These are phyloP conservation scores for Colletotrichum sp. DNA, from an alignment of 2,329 filamentous ascomycete genomes.

Conservation along the genomic window DNA sequence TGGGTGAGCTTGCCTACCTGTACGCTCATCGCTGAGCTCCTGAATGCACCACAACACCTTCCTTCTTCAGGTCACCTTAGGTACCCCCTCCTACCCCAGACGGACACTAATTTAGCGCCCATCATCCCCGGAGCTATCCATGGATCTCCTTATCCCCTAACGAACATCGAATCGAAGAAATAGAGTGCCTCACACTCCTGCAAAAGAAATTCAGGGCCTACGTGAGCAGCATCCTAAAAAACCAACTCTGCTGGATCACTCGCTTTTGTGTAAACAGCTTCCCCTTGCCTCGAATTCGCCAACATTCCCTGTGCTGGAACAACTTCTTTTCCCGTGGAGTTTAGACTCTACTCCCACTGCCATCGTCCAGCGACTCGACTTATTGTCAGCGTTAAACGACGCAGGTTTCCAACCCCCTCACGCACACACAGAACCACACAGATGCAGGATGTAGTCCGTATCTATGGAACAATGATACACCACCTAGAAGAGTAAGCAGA, in stretches of 20 bases:
- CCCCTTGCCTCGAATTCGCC: neutral
- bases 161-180: neutral
- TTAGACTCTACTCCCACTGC: neutral
- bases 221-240: neutral
- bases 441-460: neutral
- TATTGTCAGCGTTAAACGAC: neutral
- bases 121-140: neutral
- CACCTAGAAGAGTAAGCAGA: neutral
- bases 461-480: neutral
- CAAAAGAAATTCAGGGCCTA: neutral
- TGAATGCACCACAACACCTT: neutral
- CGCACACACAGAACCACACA: neutral
- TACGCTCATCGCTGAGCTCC: neutral
- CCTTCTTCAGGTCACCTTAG: neutral
- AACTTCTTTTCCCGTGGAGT: neutral
- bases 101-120: neutral
- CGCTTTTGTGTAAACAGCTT: neutral
- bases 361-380: neutral
- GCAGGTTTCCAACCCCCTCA: neutral
- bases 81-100: neutral
- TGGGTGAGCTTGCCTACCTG: neutral
- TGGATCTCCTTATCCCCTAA: neutral
- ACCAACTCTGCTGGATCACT: neutral
- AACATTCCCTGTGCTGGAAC: neutral
- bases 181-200: neutral